These are phyloP conservation scores for Cladosporium sp. DNA, from an alignment of 2,329 filamentous ascomycete species.

Conservation along the genomic window DNA sequence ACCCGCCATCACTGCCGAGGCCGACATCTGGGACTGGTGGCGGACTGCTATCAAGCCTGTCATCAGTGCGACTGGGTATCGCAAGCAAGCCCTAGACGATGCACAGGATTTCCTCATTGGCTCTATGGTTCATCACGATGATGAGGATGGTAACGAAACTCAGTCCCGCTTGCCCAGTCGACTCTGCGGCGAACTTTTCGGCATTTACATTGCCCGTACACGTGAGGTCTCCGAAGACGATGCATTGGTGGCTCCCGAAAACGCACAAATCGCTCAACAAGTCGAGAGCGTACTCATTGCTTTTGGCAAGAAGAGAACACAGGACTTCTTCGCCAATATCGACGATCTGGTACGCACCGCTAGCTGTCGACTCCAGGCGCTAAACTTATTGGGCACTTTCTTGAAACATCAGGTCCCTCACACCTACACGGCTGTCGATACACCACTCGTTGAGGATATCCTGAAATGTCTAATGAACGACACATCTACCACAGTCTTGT, in stretches of 20 bases:
- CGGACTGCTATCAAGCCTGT: slow-evolving; percentile 60
- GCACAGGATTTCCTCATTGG: slow-evolving; percentile 64
- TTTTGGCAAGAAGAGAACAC: slow-evolving; percentile 68
- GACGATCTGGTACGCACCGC: slow-evolving; percentile 66
- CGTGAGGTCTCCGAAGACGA: slow-evolving; percentile 40
- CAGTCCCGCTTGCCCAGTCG: slow-evolving; percentile 57
- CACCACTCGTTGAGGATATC: slow-evolving; percentile 69
- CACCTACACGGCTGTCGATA: slow-evolving; percentile 70
- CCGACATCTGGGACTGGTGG: slow-evolving; percentile 71
- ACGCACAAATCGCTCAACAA: slow-evolving; percentile 50
- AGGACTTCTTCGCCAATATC: slow-evolving; percentile 66
- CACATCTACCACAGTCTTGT: slow-evolving; percentile 74
- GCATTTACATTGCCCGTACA: slow-evolving; percentile 46
- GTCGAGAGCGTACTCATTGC: slow-evolving; percentile 54
- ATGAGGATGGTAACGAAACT: slow-evolving; percentile 50
- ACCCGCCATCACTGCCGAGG: slow-evolving; percentile 62
- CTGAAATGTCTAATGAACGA: slow-evolving; percentile 74
- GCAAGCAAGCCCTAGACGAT: slow-evolving; percentile 65
- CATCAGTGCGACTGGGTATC: slow-evolving; percentile 58
- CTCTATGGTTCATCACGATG: slow-evolving; percentile 60
- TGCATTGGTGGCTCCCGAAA: slow-evolving; percentile 41
- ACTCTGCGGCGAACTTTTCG: slow-evolving; percentile 56
- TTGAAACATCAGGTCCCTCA: slow-evolving; percentile 77
- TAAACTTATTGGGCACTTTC: slow-evolving; percentile 70
- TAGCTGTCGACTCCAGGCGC: slow-evolving; percentile 62